Evolutionary conservation across 305 asterid genomes (phyloP), one percentile per base, ranked within the genome.

Genomic region (Solanum hybrid): DNA sequence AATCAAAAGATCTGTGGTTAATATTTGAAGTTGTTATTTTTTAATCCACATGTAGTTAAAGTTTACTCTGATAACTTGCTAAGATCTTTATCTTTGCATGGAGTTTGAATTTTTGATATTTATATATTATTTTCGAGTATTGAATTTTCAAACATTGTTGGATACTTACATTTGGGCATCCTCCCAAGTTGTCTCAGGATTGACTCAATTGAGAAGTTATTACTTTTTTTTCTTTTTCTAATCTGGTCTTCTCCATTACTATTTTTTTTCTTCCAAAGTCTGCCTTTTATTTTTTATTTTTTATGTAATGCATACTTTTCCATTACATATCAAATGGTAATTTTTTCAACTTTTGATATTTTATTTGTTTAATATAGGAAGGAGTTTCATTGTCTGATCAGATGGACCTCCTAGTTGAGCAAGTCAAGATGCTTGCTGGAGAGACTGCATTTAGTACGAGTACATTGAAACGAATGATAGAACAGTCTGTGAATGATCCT

Each of bases 341-440:
- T 85, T 85, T 14, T 37, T 57, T 85, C 77, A 61, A 57, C 31
- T 85, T 31, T 22, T 85, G 11, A 82, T 29, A 26, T 57, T 33
- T 89, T 57, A 32, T 31, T 88, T 79, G 45, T 37, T 37, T 89
- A 45, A 83, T 38, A 81, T 91, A 97, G 99, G 97, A 93, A 90
- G 98, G 94, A 89, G 93, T 95, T 88, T 86, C 98, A 78, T 92
- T 95, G 93, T 94, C 97, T 45, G 99, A 98, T 93, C 98, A 97
- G 92, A 94, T 95, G 95, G 99, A 98, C 91, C 98, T 98, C 89
- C 95, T 97, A 39, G 98, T 93, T 89, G 99, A 97, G 97, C 99
- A 98, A 95, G 98, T 96, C 39, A 98, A 98, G 95, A 96, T 98
- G 99, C 98, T 98, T 93, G 96, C 98, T 79, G 99, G 99, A 87